phyloP scores from a whole-genome alignment of 768 basidiomycete species.

The Hemileccinum impolitum region DNA sequence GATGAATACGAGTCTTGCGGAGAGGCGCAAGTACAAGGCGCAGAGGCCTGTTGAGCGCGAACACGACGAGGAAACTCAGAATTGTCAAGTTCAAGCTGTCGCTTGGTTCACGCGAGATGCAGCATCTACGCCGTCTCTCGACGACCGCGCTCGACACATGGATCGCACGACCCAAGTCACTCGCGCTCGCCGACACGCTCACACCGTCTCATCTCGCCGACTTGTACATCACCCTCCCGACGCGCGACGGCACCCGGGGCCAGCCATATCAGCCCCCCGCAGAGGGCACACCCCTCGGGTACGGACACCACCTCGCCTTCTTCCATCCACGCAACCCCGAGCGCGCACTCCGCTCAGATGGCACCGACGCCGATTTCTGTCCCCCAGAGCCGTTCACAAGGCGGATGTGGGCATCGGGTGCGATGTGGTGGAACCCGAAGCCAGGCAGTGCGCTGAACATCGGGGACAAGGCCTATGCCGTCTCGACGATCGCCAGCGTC shows the following conservation, averaged over 20 bases:
- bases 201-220: conserved; percentile 57
- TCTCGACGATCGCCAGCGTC: conserved; percentile 46
- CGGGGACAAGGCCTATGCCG: conserved; percentile 50
- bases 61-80: neutral
- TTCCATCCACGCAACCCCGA: conserved; percentile 69
- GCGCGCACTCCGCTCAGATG: conserved; percentile 54
- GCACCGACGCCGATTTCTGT: conserved; percentile 68
- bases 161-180: conserved; percentile 47
- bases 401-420: conserved; percentile 82
- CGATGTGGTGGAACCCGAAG: conserved; percentile 54
- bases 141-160: conserved; percentile 45
- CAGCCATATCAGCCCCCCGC: conserved; percentile 41
- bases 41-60: conserved; percentile 26
- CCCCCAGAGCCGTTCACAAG: conserved; percentile 71
- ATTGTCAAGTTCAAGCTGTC: no score
- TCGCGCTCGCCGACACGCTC: conserved; percentile 48
- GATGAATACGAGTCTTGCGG: no score
- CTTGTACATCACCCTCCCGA: conserved; percentile 68
- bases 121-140: conserved; percentile 8
- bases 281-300: conserved; percentile 42
- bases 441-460: conserved; percentile 42
- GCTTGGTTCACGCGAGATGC: no score
- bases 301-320: conserved; percentile 71
- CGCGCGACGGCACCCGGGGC: conserved; percentile 55
- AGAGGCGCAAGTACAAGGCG: conserved; percentile 16